Evolutionary conservation across 1,284 basidiomycete species (phyloP), one percentile per base, ranked within the genome.

Genomic region (Rhizoctonia solani): DNA sequence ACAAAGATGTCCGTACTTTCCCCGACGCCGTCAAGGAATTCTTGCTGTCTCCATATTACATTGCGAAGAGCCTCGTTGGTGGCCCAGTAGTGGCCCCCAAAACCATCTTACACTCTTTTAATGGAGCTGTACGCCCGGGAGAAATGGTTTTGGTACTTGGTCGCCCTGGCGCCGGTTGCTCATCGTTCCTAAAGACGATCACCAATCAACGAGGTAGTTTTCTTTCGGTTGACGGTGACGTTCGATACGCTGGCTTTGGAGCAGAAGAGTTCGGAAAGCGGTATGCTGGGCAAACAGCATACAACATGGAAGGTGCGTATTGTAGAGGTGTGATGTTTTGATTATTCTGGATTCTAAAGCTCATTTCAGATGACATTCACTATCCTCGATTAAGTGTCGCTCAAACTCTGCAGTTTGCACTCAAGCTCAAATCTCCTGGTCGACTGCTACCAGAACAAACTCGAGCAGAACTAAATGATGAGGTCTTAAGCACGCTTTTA

Each of bases 11-110:
- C 80, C 39, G 80, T 81, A 75, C 81, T 81, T 75, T 69, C 77
- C 5, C 77, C 82, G 89, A 86, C 72, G 87, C 87, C 37, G 78
- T 84, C 56, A 71, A 87, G 13, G 77, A 80, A 65, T 88, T 90
- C 72, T 79, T 85, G 50, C 70, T 88, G 16, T 76, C 79, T 11
- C 87, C 88, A 0, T 70, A 21, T 13, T 54, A 37, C 23, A 23
- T 54, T 19, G 53, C 29, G 14, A 54, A 37, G 19, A 27, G 21
- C 21, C 34, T 54, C 4, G 19, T 54, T 11, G 53, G 34, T 25
- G 25, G 25, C 2, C 53, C 16, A 21, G 32, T 19, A n/a, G 53
- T 52, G 4, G 46, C 50, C 5, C 68, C 68, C 9, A 66, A 66
- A 25, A 27, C 61, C 46, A 74, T 76, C 54, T 71, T 75, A 21